Conservation (phyloP, 345 rosid genomes). For the Toxicodendron radicans region DNA sequence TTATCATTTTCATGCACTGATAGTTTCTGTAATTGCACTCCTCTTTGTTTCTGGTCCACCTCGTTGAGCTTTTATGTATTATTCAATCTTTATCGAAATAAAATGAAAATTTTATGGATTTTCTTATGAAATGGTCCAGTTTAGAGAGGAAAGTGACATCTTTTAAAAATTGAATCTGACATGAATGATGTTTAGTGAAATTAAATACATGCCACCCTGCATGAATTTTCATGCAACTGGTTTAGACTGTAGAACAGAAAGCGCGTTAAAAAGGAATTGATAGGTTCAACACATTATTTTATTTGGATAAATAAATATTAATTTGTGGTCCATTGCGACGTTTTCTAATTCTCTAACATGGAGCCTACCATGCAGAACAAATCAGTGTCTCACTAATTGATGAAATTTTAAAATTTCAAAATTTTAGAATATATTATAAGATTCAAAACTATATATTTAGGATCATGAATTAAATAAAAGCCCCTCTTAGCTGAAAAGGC, state of each 20-base stretch:
- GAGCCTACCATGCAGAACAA: not conserved
- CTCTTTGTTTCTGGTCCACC: not conserved
- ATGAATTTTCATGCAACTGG: conserved; percentile 7
- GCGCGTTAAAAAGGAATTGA: not conserved
- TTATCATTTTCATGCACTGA: not conserved
- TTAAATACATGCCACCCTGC: not conserved
- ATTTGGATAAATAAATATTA: no score
- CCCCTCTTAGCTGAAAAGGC: no score
- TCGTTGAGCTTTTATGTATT: not conserved
- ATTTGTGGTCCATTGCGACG: not conserved
- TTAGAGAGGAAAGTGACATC: not conserved
- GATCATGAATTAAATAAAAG: no score
- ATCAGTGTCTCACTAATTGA: not conserved
- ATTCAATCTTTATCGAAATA: not conserved
- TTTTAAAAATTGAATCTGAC: not conserved
- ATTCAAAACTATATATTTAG: no score
- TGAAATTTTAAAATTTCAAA: no score
- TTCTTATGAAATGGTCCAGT: not conserved
- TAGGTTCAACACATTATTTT: not conserved
- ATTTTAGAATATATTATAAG: no score
- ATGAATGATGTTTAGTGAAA: no score
- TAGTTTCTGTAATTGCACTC: not conserved
- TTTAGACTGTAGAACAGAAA: not conserved
- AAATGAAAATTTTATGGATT: not conserved
- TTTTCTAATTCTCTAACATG: not conserved